phyloP scores from a whole-genome alignment of 352 stramenopile species.

The Phytopythium vexans region DNA sequence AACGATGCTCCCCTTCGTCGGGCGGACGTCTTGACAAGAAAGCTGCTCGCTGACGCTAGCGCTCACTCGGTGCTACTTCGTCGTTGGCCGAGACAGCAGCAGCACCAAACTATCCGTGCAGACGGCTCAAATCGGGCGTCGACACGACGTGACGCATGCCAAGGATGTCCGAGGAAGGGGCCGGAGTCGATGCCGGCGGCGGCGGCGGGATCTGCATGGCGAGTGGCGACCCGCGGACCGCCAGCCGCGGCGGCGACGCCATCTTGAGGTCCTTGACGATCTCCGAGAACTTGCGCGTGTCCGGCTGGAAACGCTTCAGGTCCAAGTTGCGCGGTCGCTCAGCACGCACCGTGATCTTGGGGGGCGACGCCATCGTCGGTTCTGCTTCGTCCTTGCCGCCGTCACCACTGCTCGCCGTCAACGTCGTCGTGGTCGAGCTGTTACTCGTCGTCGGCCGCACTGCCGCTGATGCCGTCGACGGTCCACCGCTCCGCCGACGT shows the following conservation, averaged over 20 bases:
- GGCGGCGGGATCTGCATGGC: constrained; percentile 24
- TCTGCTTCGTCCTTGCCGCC: neutral
- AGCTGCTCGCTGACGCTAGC: no score
- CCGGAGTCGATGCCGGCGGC: constrained; percentile 17
- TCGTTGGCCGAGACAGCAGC: no score
- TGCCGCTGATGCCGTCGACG: neutral
- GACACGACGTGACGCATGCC: constrained; percentile 64
- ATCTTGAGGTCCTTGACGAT: constrained; percentile 74
- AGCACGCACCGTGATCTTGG: neutral
- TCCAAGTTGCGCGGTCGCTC: constrained; percentile 51
- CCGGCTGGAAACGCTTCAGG: constrained; percentile 70
- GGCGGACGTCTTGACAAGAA: no score
- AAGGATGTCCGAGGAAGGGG: constrained; percentile 23
- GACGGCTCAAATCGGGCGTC: constrained; percentile 45
- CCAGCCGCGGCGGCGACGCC: constrained; percentile 31
- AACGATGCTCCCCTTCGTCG: no score
- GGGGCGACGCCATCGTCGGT: neutral
- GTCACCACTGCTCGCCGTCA: neutral
- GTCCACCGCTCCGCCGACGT: constrained; percentile 23
- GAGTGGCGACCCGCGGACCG: constrained; percentile 9
- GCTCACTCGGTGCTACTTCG: no score
- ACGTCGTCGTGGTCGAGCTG: neutral
- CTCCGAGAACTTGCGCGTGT: constrained; percentile 73
- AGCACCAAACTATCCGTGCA: constrained; percentile 24
- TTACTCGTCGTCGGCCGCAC: neutral